Evolutionary conservation across 116 monocot species (phyloP), one percentile per base, ranked within the genome.

Genomic region (Zostera marina): DNA sequence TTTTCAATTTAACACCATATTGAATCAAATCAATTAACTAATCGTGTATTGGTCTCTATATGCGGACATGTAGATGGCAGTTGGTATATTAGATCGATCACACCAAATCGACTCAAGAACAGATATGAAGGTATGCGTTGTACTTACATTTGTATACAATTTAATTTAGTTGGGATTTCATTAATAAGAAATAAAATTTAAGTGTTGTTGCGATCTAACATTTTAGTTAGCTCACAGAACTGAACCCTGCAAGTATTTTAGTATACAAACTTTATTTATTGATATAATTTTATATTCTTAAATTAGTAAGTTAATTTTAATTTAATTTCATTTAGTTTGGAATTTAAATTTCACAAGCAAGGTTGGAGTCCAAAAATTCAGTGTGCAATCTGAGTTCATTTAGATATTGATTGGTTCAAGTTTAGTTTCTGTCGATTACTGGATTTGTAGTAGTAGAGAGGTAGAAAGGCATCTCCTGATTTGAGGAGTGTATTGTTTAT

Each of bases 51-150:
- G 54, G 13, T 24, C 7, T 56, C 16, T 56, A 15, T 38, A 56
- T 32, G 38, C 23, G 44, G 44, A 44, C 22, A 58, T 77, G 64
- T 75, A 96, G 96, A 89, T 96, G 85, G 96, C 96, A 61, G 82
- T 78, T 38, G 80, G 85, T 42, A 82, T 96, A 76, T 77, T 78
- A 25, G 82, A 94, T 67, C 71, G 80, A 41, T 78, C 82, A 61
- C 69, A 76, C 55, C 96, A 82, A 20, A 60, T 70, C 65, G 84
- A 88, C 32, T 42, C 67, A 1, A 60, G 89, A 61, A 69, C 85
- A 41, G 89, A 89, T 42, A 74, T 67, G 73, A 88, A 79, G 94
- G 94, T 94, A 25, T 20, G 59, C 11, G 11, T 12, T 14, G 8
- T 59, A 59, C 25, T n/a, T 8, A 32, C n/a, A 12, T 39, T 15